Conservation (phyloP, 2,329 filamentous ascomycete genomes). For the Fusarium nematophilum region DNA sequence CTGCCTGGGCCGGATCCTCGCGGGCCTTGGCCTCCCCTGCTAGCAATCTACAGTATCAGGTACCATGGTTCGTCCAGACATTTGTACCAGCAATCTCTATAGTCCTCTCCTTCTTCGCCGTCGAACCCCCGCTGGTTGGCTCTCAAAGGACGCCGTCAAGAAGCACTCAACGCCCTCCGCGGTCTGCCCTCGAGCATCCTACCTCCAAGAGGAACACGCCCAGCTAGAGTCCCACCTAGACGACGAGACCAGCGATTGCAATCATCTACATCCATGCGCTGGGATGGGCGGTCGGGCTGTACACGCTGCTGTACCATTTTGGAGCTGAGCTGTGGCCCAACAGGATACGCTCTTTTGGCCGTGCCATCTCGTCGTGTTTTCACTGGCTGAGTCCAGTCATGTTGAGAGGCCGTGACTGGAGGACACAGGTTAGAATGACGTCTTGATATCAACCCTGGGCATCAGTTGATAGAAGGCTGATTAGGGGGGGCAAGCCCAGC, state of each 20-base stretch:
- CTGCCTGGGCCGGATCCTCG: no score
- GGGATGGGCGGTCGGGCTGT: conserved; percentile 32
- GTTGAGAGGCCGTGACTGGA: no score
- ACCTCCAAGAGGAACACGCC: no score
- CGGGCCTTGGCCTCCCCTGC: conserved; percentile 10
- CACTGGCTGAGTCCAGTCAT: no score
- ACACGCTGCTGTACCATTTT: conserved; percentile 32
- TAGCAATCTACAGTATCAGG: conserved; percentile 24
- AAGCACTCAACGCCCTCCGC: conserved; percentile 19
- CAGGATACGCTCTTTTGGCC: conserved; percentile 23
- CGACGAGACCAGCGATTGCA: conserved; percentile 9
- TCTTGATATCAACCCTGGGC: no score
- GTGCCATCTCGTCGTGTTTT: no score
- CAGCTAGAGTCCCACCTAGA: not conserved
- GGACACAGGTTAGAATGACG: no score
- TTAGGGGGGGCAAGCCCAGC: no score
- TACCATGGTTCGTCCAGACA: conserved; percentile 32
- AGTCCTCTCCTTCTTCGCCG: conserved; percentile 21
- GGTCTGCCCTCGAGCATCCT: no score
- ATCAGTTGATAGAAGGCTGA: no score
- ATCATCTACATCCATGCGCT: conserved; percentile 32
- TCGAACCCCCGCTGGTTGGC: conserved; percentile 28
- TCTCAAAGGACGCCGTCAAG: conserved; percentile 21
- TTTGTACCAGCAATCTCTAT: conserved; percentile 28
- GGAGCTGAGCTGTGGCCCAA: conserved; percentile 28